phyloP scores from a whole-genome alignment of 352 stramenopile genomes.

The Phytophthora boehmeriae region DNA sequence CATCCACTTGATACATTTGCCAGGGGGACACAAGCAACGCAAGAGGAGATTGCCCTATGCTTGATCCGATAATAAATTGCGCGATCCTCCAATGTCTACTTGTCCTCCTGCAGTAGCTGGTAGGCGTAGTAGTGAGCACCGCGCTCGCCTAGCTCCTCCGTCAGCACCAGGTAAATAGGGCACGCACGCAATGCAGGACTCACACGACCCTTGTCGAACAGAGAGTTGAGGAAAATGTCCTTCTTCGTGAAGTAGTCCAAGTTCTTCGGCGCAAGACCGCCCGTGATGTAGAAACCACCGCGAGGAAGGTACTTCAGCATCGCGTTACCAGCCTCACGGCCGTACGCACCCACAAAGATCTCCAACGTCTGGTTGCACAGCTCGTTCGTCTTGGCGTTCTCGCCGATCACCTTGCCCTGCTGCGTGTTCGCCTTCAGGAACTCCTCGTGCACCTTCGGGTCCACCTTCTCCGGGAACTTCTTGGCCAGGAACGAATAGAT shows the following conservation, averaged over 20 bases:
- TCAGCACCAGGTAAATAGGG: conserved; percentile 87
- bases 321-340: conserved; percentile 92
- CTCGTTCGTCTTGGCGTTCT: conserved; percentile 84
- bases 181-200: conserved; percentile 70
- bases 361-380: conserved; percentile 89
- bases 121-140: conserved; percentile 87
- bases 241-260: conserved; percentile 90
- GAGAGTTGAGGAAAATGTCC: conserved; percentile 71
- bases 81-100: too few species aligned
- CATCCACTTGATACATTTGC: too few species aligned
- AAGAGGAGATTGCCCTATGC: too few species aligned
- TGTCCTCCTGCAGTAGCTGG: conserved; percentile 47
- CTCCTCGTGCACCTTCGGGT: conserved; percentile 74
- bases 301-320: conserved; percentile 95
- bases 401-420: conserved; percentile 80
- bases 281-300: conserved; percentile 96
- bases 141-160: conserved; percentile 85
- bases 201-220: conserved; percentile 90
- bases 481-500: conserved; percentile 95
- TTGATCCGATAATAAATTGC: too few species aligned
- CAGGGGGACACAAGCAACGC: too few species aligned
- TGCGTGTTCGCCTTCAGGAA: conserved; percentile 61
- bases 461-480: conserved; percentile 89
- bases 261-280: conserved; percentile 96
- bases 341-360: conserved; percentile 96